Evolutionary conservation across 1,284 basidiomycete species (phyloP), one percentile per base, ranked within the genome.

Genomic region (Peniophora sp.): DNA sequence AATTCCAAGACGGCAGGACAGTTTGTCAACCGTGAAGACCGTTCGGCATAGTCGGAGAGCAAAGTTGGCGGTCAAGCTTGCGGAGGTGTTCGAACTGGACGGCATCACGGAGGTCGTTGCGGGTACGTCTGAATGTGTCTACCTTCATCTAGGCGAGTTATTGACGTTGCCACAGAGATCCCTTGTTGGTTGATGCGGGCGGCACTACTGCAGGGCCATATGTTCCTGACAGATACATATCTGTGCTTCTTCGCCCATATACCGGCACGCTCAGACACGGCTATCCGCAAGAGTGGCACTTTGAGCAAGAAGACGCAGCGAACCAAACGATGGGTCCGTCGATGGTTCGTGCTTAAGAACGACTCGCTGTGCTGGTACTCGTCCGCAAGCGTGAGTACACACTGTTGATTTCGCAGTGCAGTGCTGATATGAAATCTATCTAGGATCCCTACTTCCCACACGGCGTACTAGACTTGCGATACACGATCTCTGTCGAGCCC

Each of bases 181-280:
- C 85, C 88, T 1, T 93, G 90, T 63, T 93, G 89, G 88, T 71
- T 96, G 45, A 68, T 97, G 56, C 82, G 90, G 49, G 91, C 86
- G 50, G 80, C 92, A 54, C 72, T 98, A 59, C 75, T 99, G 18
- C 94, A 98, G 68, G 95, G 95, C 15, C 97, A 96, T 65, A 89
- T 98, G 79, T 99, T 96, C 65, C 74, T 98, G 43, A 97, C 96
- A 1, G 88, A 88, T 57, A 82, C 85, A 3, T 90, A 96, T 62
- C 68, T 98, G 23, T 97, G 95, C 70, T 99, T 98, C 72, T 98
- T 97, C 65, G 96, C 96, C 0, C 93, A 96, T 64, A 85, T 99
- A 78, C 90, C 91, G 6, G 76, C 83, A 18, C 76, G 85, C 71
- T 92, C 95, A 76, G 92, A 92, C 15, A 55, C 46, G 70, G 59